Conservation (phyloP, 116 monocot genomes). For the Phalaenopsis hybrid region DNA sequence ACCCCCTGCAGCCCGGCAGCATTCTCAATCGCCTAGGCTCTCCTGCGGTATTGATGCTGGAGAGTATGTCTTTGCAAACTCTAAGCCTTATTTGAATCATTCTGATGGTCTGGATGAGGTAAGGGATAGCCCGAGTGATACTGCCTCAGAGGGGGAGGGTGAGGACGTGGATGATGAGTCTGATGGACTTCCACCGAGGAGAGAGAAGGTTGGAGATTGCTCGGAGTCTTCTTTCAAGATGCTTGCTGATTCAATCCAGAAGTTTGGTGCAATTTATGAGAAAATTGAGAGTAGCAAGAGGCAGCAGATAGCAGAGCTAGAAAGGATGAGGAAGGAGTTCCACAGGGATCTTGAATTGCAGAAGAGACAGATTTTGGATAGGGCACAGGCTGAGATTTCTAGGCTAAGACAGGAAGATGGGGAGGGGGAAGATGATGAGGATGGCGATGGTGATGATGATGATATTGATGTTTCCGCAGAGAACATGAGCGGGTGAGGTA, state of each 20-base stretch:
- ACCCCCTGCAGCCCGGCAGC: not conserved
- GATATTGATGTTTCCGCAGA: constrained; percentile 34
- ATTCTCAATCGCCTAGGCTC: constrained; percentile 25
- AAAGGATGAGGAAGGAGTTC: constrained; percentile 85
- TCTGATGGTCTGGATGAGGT: constrained; percentile 42
- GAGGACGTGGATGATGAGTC: constrained; percentile 45
- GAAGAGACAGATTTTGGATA: constrained; percentile 70
- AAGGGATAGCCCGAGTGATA: constrained; percentile 53
- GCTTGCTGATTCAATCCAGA: constrained; percentile 73
- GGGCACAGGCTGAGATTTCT: constrained; percentile 62
- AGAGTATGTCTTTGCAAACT: constrained; percentile 45
- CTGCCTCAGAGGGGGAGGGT: constrained; percentile 31
- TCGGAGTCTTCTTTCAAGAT: constrained; percentile 39
- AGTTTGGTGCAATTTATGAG: constrained; percentile 78
- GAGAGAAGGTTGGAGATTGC: constrained; percentile 10
- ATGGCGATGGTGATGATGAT: constrained; percentile 24
- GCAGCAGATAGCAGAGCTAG: constrained; percentile 71
- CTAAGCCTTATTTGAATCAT: constrained; percentile 26
- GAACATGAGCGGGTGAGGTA: constrained; percentile 37
- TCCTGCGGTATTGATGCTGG: constrained; percentile 53
- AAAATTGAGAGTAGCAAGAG: constrained; percentile 73
- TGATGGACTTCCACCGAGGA: constrained; percentile 57
- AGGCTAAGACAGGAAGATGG: constrained; percentile 48
- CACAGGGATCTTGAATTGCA: constrained; percentile 74
- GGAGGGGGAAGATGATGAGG: constrained; percentile 33